Evolutionary conservation across 148 eudicot species (phyloP), one percentile per base, ranked within the genome.

Genomic region (Diospyros lotus): DNA sequence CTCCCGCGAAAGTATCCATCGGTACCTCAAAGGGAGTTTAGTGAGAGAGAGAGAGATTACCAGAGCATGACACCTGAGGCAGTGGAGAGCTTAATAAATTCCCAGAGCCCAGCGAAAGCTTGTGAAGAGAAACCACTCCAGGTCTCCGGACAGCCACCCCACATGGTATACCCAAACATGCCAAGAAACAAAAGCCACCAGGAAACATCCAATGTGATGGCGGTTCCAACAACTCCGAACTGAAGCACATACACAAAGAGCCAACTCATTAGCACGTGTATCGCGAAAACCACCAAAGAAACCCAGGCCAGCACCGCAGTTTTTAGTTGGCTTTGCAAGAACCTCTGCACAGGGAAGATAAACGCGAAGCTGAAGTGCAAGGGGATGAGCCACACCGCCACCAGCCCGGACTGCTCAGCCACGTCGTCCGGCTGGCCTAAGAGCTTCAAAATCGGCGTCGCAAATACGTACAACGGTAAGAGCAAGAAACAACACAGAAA

Each of bases 31-130:
- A 28, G 0, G n/a, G 14, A 15, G 10, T 28, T 28, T 28, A 43
- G 14, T 10, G 17, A 18, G 48, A 10, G 2, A 12, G 52, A 54
- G 9, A n/a, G 55, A 69, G 48, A 39, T 28, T 76, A 89, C 90
- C 93, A 89, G 12, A 89, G 90, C 93, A 89, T 89, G 73, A 87
- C 87, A 9, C 93, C 93, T 2, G 93, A 89, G 42, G 90, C 80
- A 63, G 89, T 80, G 10, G 90, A 85, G 55, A 89, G 86, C 78
- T 85, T 89, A 66, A 87, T 70, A 64, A 89, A 89, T 68, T 89
- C 90, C 93, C 90, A 87, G 12, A 89, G 83, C 15, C 89, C 93
- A 0, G 82, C 53, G 56, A 89, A 85, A 0, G 93, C 90, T 72
- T 83, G 68, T 62, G 54, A 48, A 2, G 93, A 89, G 71, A 89